Evolutionary conservation across 1,139 yeast species (phyloP), one percentile per base, ranked within the genome.

Genomic region (Taphrina betulina): DNA sequence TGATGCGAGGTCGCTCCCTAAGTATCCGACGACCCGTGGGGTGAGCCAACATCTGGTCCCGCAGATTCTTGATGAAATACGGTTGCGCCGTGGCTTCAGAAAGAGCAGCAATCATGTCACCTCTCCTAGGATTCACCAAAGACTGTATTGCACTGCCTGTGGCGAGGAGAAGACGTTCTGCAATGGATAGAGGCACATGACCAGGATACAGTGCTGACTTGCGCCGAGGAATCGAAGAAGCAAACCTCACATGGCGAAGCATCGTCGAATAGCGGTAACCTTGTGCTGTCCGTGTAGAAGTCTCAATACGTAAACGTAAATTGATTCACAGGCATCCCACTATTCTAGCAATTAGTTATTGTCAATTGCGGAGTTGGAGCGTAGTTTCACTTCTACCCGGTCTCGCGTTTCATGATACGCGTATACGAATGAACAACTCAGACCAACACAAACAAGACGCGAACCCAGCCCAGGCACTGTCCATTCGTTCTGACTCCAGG

Each of bases 31-130:
- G 77, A 0, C 99, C 98, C 0, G 78, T 75, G 1, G 80, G 77
- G 64, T 86, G 90, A 36, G 76, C 67, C 22, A 92, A 76, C 97
- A 92, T 90, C 60, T 80, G 79, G 36, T 74, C 75, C 64, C 88
- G 81, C 58, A 92, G 71, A 14, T 76, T 71, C 28, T 75, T 75
- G 60, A 94, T 75, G 31, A 89, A 81, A 37, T 76, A 78, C 10
- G 83, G 81, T 45, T 85, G 74, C 2, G 96, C 96, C 0, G 96
- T 85, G 16, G 92, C 81, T 68, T 92, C 99, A 1, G 98, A 98
- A 60, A 92, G 78, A 22, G 92, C 95, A n/a, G 94, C 96, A 60
- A 92, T 85, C 63, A 82, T 77, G 64, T 84, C 88, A n/a, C 58
- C 63, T 10, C 63, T 45, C 28, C 58, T 42, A 0, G 97, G 98